Conservation (phyloP, 2,329 filamentous ascomycete genomes). For the Fusarium equiseti region DNA sequence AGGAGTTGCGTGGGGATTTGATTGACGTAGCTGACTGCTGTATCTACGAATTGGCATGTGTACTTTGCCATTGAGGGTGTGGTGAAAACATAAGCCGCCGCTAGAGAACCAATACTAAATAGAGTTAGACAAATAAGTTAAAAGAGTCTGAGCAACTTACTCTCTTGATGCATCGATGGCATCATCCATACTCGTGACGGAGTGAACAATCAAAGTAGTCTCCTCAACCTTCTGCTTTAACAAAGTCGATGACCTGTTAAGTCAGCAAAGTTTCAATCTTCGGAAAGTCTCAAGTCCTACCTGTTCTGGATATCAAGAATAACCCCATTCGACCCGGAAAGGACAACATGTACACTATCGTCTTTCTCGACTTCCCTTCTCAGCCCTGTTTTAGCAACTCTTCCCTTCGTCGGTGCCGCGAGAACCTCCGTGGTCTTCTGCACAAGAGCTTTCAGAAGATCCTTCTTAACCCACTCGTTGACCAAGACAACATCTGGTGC, state of each 20-base stretch:
- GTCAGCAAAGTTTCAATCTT: not conserved
- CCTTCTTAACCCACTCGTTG: conserved; percentile 44
- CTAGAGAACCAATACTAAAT: conserved; percentile 11
- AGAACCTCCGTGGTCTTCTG: conserved; percentile 29
- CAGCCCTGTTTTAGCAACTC: not conserved
- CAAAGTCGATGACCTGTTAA: not conserved
- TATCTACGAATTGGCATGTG: conserved; percentile 22
- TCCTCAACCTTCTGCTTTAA: conserved; percentile 21
- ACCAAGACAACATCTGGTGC: conserved; percentile 39
- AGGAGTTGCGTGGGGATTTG: conserved; percentile 21
- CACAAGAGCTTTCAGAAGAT: conserved; percentile 27
- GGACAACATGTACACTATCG: conserved; percentile 7
- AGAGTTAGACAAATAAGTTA: not conserved
- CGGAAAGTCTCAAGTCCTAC: not conserved
- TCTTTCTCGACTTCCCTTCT: conserved; percentile 22
- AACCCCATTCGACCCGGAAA: conserved; percentile 21
- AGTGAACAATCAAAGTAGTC: conserved; percentile 19
- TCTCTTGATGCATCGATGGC: conserved; percentile 18
- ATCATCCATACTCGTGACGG: conserved; percentile 36
- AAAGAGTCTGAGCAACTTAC: not conserved
- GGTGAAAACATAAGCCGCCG: conserved; percentile 28
- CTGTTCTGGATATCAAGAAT: conserved; percentile 28
- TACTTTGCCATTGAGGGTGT: conserved; percentile 30
- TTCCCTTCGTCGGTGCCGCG: not conserved
- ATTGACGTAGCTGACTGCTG: conserved; percentile 23